Percentiles rank a stretch among this genome's conserved stretches.
phyloP scores from a whole-genome alignment of 352 stramenopile genomes.

The Globisporangium nunn region DNA sequence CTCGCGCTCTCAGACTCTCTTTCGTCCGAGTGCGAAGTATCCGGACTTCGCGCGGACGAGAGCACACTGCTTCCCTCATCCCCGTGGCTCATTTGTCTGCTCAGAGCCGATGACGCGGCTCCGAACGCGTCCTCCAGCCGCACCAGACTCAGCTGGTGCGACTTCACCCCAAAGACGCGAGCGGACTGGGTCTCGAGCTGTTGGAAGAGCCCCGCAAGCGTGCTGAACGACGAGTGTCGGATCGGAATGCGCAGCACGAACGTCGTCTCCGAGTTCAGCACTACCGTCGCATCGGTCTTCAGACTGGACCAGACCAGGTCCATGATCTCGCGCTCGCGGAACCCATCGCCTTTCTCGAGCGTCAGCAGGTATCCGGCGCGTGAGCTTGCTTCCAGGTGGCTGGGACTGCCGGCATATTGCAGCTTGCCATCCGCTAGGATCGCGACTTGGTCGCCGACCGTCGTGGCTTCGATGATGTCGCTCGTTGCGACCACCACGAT shows the following conservation, averaged over 20 bases:
- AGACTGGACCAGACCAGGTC: slow-evolving; percentile 15
- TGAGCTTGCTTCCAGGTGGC: slow-evolving; percentile 39
- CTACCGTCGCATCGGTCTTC: slow-evolving; percentile 11
- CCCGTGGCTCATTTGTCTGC: not conserved
- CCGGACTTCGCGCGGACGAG: not conserved
- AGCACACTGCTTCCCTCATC: not conserved
- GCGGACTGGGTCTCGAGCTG: slow-evolving; percentile 13
- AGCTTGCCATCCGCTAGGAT: slow-evolving; percentile 55
- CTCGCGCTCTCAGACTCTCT: not conserved
- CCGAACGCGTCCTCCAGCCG: slow-evolving; percentile 60
- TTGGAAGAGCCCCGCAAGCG: slow-evolving; percentile 36
- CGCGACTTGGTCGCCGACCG: slow-evolving; percentile 58
- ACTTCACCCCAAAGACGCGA: slow-evolving; percentile 18
- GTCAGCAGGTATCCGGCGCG: slow-evolving; percentile 39
- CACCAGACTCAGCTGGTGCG: slow-evolving; percentile 57
- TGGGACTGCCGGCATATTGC: slow-evolving; percentile 24
- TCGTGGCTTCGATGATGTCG: slow-evolving; percentile 88
- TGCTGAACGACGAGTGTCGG: slow-evolving; percentile 7
- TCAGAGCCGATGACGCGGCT: not conserved
- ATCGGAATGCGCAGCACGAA: slow-evolving; percentile 38
- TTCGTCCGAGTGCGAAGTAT: not conserved
- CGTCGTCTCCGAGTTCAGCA: slow-evolving; percentile 28
- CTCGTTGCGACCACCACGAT: slow-evolving; percentile 87
- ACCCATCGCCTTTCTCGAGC: slow-evolving; percentile 27
- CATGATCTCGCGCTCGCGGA: slow-evolving; percentile 15